phyloP scores from a whole-genome alignment of 2,329 filamentous ascomycete species.

The Thielaviopsis musarum region DNA sequence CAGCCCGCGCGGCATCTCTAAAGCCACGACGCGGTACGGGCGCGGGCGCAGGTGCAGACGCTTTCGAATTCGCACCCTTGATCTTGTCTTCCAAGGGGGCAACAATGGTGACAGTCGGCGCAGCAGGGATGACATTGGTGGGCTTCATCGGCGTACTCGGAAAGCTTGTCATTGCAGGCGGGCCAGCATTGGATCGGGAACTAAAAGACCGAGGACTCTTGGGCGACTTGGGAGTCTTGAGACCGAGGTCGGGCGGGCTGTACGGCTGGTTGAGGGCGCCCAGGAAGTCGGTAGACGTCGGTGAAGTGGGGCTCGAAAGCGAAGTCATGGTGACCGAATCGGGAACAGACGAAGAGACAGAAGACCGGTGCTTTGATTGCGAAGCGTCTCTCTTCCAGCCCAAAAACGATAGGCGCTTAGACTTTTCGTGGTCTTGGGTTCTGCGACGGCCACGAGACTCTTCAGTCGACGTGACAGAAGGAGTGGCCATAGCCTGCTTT shows the following conservation, averaged over 20 bases:
- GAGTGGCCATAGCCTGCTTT: background rate
- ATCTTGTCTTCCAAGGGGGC: background rate
- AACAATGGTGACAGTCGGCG: conserved; percentile 7
- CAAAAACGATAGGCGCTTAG: conserved; percentile 8
- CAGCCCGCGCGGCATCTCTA: conserved; percentile 8
- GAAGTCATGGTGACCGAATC: background rate
- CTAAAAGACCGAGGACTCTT: background rate
- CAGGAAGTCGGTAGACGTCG: background rate
- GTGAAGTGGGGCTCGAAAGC: background rate
- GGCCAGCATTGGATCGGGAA: background rate
- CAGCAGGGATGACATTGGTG: background rate
- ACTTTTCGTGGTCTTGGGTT: conserved; percentile 4
- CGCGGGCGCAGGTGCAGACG: background rate
- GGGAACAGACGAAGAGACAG: background rate
- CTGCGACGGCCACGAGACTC: conserved; percentile 4
- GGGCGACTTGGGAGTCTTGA: background rate
- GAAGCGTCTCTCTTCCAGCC: conserved; percentile 9
- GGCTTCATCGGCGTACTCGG: background rate
- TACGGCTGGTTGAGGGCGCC: background rate
- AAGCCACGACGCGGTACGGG: conserved; percentile 3
- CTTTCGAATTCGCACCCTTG: background rate
- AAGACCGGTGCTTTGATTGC: background rate
- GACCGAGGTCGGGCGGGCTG: background rate
- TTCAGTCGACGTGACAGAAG: conserved; percentile 6
- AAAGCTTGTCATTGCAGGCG: background rate